A percentile compares a stretch with the other conserved stretches of the same genome.
Conservation (phyloP, 441 rosid species). For the Cnidoscolus chayamansa region DNA sequence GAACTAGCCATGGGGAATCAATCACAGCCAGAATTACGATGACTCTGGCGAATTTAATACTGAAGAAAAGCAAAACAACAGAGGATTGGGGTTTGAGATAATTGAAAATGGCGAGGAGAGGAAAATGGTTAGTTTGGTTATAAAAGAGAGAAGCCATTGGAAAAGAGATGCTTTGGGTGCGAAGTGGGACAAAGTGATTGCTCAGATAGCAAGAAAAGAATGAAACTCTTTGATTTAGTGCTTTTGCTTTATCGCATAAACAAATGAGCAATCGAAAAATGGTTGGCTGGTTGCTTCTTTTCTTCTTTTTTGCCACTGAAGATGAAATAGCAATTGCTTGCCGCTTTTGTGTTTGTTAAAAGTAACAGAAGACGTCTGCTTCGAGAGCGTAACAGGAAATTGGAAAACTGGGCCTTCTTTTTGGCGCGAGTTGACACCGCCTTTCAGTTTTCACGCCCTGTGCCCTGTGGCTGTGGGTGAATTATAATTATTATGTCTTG, state of each 20-base stretch:
- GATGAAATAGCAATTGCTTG: too few relatives aligned
- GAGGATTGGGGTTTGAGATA: background rate
- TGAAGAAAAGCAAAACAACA: background rate
- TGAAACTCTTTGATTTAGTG: constrained; percentile 13
- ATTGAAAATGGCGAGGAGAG: background rate
- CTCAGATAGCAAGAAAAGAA: constrained; percentile 61
- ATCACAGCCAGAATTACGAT: background rate
- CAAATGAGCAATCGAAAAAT: background rate
- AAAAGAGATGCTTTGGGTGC: constrained; percentile 60
- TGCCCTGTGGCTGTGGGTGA: too few relatives aligned
- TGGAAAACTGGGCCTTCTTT: too few relatives aligned
- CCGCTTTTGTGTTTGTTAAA: too few relatives aligned
- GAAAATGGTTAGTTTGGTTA: background rate
- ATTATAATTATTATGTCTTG: too few relatives aligned
- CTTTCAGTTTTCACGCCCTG: too few relatives aligned
- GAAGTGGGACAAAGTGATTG: constrained; percentile 52
- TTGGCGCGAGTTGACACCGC: too few relatives aligned
- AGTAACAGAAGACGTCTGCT: too few relatives aligned
- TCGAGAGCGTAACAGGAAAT: too few relatives aligned
- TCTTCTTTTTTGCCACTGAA: too few relatives aligned
- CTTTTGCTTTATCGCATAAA: constrained; percentile 11
- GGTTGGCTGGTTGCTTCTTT: too few relatives aligned
- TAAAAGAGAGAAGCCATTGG: constrained; percentile 16
- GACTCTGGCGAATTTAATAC: background rate
- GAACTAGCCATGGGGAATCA: constrained; percentile 62